Conservation (phyloP, 202 grass and related monocot genomes). For the Cymbopogon flexuosus region DNA sequence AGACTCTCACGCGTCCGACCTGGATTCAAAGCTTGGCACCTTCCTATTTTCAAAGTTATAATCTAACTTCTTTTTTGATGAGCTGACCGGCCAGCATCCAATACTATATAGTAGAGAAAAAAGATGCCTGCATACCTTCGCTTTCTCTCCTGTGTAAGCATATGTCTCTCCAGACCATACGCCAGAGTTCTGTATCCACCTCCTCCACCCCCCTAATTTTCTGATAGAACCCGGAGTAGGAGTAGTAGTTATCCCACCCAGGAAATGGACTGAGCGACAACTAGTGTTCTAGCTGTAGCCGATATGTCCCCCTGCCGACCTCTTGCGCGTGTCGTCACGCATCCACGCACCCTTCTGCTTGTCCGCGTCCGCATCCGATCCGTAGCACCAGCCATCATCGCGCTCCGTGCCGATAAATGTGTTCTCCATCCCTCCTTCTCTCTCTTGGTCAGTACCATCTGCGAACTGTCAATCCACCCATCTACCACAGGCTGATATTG, state of each 20-base stretch:
- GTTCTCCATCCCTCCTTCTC: background rate
- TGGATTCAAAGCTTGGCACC: no score
- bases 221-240: constrained; percentile 15
- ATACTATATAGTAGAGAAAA: background rate
- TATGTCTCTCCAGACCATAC: background rate
- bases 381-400: background rate
- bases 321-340: constrained; percentile 37
- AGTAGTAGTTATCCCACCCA: background rate
- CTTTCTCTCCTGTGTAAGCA: background rate
- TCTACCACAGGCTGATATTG: background rate
- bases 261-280: constrained; percentile 27
- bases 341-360: constrained; percentile 42
- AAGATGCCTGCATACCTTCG: background rate
- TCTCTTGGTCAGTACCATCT: background rate
- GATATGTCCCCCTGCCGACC: constrained; percentile 32
- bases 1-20: no score
- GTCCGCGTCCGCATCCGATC: constrained; percentile 23
- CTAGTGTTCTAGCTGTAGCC: constrained; percentile 39
- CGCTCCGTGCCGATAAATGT: constrained; percentile 3
- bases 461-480: background rate
- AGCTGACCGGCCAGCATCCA: background rate
- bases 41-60: no score
- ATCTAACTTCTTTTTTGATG: background rate
- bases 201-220: background rate
- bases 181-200: background rate